Evolutionary conservation across 495 filamentous ascomycete species (phyloP), one percentile per base, ranked within the genome.

Genomic region (Lophiotrema nucula): DNA sequence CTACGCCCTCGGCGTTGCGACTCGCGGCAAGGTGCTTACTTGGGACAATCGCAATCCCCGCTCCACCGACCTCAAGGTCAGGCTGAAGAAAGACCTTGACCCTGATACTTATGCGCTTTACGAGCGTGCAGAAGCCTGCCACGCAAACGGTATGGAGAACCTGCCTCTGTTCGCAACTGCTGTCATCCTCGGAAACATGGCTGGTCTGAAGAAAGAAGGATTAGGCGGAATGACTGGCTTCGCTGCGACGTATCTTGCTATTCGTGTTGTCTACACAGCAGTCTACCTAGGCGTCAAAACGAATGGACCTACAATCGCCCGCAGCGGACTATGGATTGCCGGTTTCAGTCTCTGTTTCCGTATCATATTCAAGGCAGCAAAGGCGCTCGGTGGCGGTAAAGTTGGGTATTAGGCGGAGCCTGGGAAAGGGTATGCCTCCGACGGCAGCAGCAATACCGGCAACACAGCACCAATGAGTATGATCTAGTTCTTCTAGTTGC

Each of bases 101-200:
- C 44, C 65, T 18, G 61, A 61, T 1, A 60, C 53, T 19, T 73
- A 62, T 52, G 64, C 61, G 3, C 44, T 18, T 24, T 76, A 60
- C 12, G 75, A 77, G 61, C 73, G 76, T 31, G 65, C 69, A 21
- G 69, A 71, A 53, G 58, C 65, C 11, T 75, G 73, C n/a, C 75
- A 78, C 49, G 46, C 47, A 8, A 78, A 79, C 58, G 67, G 67
- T 8, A 67, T 76, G 50, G 75, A 79, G 60, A 77, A 74, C 26
- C 47, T 77, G 21, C 69, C 70, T 19, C 57, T 77, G 16, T 74
- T 78, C 41, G 66, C 66, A 2, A 56, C 70, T 2, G 69, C 74
- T 15, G 69, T 78, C 24, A 57, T 75, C 16, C 62, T 68, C 15
- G 72, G 70, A 6, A 76, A 75, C 51, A 47, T 76, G 45, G 74